Evolutionary conservation across 371 early-diverging fungal genomes (phyloP).

Genomic region (Gilbertella persicaria): DNA sequence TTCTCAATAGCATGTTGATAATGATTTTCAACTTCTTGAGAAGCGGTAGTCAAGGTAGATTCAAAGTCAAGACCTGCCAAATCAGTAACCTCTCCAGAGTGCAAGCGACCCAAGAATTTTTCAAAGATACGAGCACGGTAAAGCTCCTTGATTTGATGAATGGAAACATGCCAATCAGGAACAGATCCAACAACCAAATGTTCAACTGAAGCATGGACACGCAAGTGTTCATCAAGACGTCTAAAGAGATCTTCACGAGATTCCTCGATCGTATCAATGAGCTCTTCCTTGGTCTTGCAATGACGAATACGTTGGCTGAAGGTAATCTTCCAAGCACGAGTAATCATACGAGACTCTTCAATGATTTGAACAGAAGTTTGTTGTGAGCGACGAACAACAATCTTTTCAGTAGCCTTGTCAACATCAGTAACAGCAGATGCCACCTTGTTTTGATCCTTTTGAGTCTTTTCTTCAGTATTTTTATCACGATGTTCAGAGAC

Average conservation of each 20-base stretch:
- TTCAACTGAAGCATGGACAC: conserved; percentile 31
- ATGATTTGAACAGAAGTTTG: conserved; percentile 25
- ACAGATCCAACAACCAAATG: conserved; percentile 20
- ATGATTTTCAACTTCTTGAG: conserved; percentile 28
- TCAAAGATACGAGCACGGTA: conserved; percentile 40
- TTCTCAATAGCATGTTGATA: conserved; percentile 19
- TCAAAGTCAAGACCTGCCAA: conserved; percentile 27
- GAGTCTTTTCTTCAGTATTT: background rate
- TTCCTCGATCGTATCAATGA: conserved; percentile 28
- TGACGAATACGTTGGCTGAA: conserved; percentile 34
- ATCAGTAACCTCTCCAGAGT: conserved; percentile 12
- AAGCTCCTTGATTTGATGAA: conserved; percentile 39
- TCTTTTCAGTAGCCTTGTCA: conserved; percentile 15
- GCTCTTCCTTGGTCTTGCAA: conserved; percentile 31
- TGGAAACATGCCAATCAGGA: conserved; percentile 33
- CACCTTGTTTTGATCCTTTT: background rate
- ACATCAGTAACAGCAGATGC: conserved; percentile 18
- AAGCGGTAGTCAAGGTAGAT: conserved; percentile 14
- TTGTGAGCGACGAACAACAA: conserved; percentile 18
- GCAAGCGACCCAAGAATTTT: conserved; percentile 24
- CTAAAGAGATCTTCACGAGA: conserved; percentile 33
- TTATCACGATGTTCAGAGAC: conserved; percentile 9
- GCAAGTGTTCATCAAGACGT: conserved; percentile 34
- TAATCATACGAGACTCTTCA: conserved; percentile 31
- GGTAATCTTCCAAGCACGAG: conserved; percentile 41